Evolutionary conservation across 1,284 basidiomycete genomes (phyloP).

Genomic region (Stygiomarasmius scandens): DNA sequence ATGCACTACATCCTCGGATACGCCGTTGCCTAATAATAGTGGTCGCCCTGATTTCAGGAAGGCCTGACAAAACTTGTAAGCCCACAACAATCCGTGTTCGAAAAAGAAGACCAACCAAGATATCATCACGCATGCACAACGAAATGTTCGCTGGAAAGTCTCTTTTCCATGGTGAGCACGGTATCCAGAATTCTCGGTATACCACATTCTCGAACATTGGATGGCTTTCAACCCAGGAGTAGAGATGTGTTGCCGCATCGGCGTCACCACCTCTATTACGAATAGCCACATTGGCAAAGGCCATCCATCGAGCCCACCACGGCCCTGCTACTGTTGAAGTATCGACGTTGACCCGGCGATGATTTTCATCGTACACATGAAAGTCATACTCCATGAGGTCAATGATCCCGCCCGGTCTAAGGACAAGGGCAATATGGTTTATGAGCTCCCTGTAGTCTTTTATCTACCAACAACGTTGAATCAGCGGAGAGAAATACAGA

Average conservation of each 20-base stretch:
- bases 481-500: not conserved
- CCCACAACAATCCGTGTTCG: slow-evolving; percentile 7
- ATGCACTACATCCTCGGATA: slow-evolving; percentile 53
- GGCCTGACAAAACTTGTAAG: slow-evolving; percentile 39
- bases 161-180: slow-evolving; percentile 50
- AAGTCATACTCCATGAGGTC: slow-evolving; percentile 73
- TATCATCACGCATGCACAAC: slow-evolving; percentile 39
- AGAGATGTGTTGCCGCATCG: slow-evolving; percentile 59
- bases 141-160: slow-evolving; percentile 30
- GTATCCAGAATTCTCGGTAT: slow-evolving; percentile 60
- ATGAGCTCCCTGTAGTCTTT: slow-evolving; percentile 67
- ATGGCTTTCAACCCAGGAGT: slow-evolving; percentile 54
- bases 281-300: slow-evolving; percentile 52
- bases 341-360: slow-evolving; percentile 44
- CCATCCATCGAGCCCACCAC: slow-evolving; percentile 65
- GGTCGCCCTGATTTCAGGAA: slow-evolving; percentile 69
- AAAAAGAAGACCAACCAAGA: slow-evolving; percentile 30
- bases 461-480: slow-evolving; percentile 46
- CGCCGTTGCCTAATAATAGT: slow-evolving; percentile 62
- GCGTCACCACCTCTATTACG: slow-evolving; percentile 59
- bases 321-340: slow-evolving; percentile 46
- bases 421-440: slow-evolving; percentile 65
- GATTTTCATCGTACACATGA: slow-evolving; percentile 54
- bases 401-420: slow-evolving; percentile 71
- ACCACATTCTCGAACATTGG: slow-evolving; percentile 58